Conservation (phyloP, 2,329 filamentous ascomycete genomes). For the Fusarium palustre region DNA sequence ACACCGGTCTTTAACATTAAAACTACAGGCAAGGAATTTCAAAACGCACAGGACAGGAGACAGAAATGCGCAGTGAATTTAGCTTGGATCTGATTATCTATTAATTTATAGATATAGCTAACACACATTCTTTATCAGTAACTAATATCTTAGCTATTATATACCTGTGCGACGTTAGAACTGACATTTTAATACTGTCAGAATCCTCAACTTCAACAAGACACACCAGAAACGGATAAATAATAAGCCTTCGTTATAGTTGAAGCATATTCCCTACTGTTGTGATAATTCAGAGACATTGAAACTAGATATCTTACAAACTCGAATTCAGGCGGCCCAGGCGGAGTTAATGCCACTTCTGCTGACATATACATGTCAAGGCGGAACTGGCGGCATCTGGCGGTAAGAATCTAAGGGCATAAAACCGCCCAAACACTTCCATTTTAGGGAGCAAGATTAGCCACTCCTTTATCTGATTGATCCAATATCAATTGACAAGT, state of each 20-base stretch:
- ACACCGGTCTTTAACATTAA: not conserved
- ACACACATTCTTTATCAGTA: not conserved
- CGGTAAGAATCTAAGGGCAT: constrained; percentile 2
- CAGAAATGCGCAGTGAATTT: not conserved
- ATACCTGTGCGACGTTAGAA: not conserved
- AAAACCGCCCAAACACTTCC: not conserved
- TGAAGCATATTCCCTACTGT: too few relatives aligned
- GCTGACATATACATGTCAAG: constrained; percentile 8
- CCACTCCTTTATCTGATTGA: constrained; percentile 6
- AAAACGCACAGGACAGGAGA: not conserved
- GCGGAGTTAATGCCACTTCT: constrained; percentile 15
- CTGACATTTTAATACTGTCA: not conserved
- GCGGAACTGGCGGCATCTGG: constrained; percentile 28
- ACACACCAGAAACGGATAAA: not conserved
- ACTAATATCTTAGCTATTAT: not conserved
- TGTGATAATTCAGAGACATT: not conserved
- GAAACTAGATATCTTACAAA: not conserved
- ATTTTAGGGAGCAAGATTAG: constrained; percentile 3
- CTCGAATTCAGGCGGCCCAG: constrained; percentile 3
- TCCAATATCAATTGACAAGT: constrained; percentile 11
- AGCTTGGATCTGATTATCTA: too few relatives aligned
- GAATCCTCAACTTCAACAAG: not conserved
- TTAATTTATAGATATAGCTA: not conserved
- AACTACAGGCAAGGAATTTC: not conserved
- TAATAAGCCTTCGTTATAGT: not conserved